Evolutionary conservation across 139 green algal genomes (phyloP), one percentile per base, ranked within the genome.

Genomic region (Haematococcus lacustris): DNA sequence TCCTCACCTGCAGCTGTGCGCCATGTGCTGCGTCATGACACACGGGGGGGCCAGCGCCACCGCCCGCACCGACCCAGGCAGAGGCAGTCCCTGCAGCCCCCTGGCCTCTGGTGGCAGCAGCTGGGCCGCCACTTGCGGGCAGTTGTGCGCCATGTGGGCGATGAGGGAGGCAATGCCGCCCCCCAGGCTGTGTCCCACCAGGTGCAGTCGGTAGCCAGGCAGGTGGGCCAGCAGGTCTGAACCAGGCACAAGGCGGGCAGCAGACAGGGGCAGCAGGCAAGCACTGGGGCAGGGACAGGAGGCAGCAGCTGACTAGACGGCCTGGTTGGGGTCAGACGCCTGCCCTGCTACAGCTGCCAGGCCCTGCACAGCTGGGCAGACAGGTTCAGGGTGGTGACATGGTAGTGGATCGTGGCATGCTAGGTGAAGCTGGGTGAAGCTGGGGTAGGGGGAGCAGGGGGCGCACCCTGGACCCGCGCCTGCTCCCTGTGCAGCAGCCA

Each of bases 101-200:
- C 9, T 9, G 43, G 35, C 34, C 2, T 2, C 65, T 5, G 39
- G 39, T 26, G 65, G 65, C 65, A 71, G 26, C 13, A 71, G 9
- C 4, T 61, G 25, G 25, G 38, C 2, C 2, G 25, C 21, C 65
- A 71, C 39, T 13, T 17, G 25, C 3, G 38, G 25, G n/a, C 60
- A 39, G 39, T 71, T 61, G 65, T 71, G 65, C 13, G 39, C 37
- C 38, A 71, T 51, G 65, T 71, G 65, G 26, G 65, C 65, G 3
- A 60, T 7, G 28, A 71, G 39, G 17, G 38, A 26, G 2, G 9
- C 39, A 1, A 71, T 38, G 39, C 65, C 65, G 4, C 65, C 65
- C 9, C 65, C 65, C 38, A 71, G 25, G 65, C 39, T 61, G 65
- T 71, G 65, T 25, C 65, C 65, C 39, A 71, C 40, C 65, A 71